phyloP scores from a whole-genome alignment of 345 rosid genomes.

The Melastoma malabathricum region DNA sequence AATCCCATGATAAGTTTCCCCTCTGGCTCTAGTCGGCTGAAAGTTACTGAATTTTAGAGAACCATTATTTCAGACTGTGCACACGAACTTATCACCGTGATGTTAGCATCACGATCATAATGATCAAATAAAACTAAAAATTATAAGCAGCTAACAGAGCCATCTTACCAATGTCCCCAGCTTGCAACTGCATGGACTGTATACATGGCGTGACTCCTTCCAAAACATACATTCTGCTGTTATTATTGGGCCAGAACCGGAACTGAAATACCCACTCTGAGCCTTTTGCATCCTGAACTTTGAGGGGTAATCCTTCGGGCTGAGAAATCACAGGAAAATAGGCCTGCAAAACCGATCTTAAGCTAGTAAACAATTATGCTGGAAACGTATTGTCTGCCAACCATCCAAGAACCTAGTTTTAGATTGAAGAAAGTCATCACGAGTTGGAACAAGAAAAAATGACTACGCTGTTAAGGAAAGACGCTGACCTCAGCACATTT shows the following conservation, averaged over 20 bases:
- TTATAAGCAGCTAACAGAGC: neutral
- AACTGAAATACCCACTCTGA: conserved; percentile 92
- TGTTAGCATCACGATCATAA: too few species aligned
- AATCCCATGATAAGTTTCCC: conserved; percentile 90
- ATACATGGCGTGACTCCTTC: conserved; percentile 93
- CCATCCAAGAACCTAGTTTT: conserved; percentile 2
- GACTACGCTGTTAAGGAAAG: conserved; percentile 1
- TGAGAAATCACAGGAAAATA: conserved; percentile 72
- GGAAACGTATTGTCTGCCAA: neutral
- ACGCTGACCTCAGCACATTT: conserved; percentile 80
- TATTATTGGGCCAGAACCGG: conserved; percentile 90
- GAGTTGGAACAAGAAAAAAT: neutral
- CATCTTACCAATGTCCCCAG: conserved; percentile 81
- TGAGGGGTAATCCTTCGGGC: conserved; percentile 88
- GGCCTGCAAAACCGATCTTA: conserved; percentile 32
- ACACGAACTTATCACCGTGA: too few species aligned
- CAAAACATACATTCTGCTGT: conserved; percentile 88
- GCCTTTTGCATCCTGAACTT: conserved; percentile 86
- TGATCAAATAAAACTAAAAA: neutral
- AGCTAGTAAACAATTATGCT: neutral
- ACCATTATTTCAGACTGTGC: too few species aligned
- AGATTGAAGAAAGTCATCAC: neutral
- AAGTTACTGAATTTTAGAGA: conserved; percentile 40
- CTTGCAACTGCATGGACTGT: conserved; percentile 89
- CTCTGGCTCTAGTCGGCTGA: conserved; percentile 88